Evolutionary conservation across 805 yeast species (phyloP).

Genomic region (Ogataea siamensis): DNA sequence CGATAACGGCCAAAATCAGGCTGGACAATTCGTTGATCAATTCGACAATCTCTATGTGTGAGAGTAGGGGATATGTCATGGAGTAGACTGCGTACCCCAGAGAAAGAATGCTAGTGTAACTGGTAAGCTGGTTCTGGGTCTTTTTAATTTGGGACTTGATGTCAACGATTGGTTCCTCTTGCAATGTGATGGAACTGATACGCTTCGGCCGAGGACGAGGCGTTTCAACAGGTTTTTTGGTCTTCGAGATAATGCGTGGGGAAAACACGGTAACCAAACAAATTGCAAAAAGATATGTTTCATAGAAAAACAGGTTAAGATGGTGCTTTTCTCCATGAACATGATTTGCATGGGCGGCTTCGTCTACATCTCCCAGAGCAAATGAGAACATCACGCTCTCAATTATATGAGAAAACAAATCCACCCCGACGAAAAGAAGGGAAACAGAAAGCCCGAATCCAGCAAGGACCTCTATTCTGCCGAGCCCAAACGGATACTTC

Average conservation of each 20-base stretch:
- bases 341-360: constrained; percentile 29
- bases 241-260: constrained; percentile 25
- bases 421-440: constrained; percentile 86
- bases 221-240: constrained; percentile 9
- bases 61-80: constrained; percentile 31
- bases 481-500: constrained; percentile 87
- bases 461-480: constrained; percentile 82
- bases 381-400: constrained; percentile 63
- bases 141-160: constrained; percentile 11
- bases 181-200: constrained; percentile 27
- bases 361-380: constrained; percentile 33
- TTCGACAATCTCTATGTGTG: constrained; percentile 22
- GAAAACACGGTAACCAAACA: constrained; percentile 35
- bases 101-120: constrained; percentile 48
- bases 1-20: constrained; percentile 24
- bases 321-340: constrained; percentile 25
- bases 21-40: constrained; percentile 28
- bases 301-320: constrained; percentile 31
- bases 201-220: constrained; percentile 22
- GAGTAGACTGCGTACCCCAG: constrained; percentile 31
- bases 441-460: constrained; percentile 87
- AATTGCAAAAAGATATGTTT: constrained; percentile 26
- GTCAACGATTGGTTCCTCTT: constrained; percentile 23
- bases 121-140: constrained; percentile 23
- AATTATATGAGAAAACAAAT: constrained; percentile 78